Evolutionary conservation across 768 basidiomycete genomes (phyloP).

Genomic region (Rhizopogon vesiculosus): DNA sequence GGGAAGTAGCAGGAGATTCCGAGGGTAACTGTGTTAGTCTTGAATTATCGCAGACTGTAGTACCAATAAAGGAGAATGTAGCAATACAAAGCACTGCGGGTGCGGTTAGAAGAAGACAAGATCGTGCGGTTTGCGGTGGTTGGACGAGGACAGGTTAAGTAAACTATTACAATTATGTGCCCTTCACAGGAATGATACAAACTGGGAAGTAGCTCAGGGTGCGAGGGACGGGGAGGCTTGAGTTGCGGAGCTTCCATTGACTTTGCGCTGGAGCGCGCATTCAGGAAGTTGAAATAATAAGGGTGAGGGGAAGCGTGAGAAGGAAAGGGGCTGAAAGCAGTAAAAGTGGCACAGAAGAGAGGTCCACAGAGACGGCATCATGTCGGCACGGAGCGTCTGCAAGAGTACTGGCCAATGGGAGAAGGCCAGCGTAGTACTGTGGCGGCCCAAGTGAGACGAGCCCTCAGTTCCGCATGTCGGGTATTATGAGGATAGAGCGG

Average conservation of each 20-base stretch:
- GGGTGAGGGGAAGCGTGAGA: constrained; percentile 8
- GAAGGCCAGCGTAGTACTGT: neutral
- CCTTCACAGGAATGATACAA: too few species aligned
- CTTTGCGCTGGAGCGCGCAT: neutral
- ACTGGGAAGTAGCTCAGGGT: neutral
- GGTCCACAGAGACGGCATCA: neutral
- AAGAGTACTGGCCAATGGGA: neutral
- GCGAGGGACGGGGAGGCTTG: neutral
- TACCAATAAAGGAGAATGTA: too few species aligned
- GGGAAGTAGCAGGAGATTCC: neutral
- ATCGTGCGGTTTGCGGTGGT: too few species aligned
- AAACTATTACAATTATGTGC: too few species aligned
- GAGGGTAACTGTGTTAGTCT: too few species aligned
- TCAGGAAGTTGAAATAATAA: neutral
- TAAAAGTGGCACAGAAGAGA: neutral
- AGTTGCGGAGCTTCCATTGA: neutral
- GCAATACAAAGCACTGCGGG: too few species aligned
- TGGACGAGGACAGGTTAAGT: too few species aligned
- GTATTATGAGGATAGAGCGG: neutral
- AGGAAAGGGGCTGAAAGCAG: neutral
- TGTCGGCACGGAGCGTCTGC: neutral
- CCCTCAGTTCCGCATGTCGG: constrained; percentile 11
- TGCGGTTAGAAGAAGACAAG: too few species aligned
- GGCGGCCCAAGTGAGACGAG: constrained; percentile 4
- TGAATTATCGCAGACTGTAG: too few species aligned